phyloP scores from a whole-genome alignment of 192 early-diverging fungal genomes.

The Endogone sp. region DNA sequence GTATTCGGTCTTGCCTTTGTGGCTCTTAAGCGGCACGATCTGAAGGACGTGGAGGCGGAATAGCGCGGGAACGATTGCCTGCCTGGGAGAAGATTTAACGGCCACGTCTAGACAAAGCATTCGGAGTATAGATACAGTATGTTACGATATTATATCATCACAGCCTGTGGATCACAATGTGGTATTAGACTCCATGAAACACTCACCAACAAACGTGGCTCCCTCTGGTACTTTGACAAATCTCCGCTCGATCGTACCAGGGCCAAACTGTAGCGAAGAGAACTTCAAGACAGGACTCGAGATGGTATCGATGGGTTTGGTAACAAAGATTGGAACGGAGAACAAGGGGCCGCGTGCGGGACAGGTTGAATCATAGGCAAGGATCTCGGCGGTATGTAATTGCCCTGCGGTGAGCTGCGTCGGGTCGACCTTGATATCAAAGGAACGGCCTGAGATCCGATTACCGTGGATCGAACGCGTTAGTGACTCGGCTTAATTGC shows the following conservation, averaged over 20 bases:
- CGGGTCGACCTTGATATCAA: slow-evolving; percentile 77
- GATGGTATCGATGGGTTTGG: slow-evolving; percentile 63
- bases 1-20: slow-evolving; percentile 54
- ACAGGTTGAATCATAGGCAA: slow-evolving; percentile 73
- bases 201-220: slow-evolving; percentile 69
- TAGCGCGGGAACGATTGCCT: slow-evolving; percentile 48
- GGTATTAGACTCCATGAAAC: slow-evolving; percentile 30
- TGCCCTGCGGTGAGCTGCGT: slow-evolving; percentile 68
- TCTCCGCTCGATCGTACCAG: slow-evolving; percentile 74
- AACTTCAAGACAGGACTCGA: slow-evolving; percentile 39
- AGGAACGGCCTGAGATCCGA: slow-evolving; percentile 39
- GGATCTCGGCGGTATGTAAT: slow-evolving; percentile 74
- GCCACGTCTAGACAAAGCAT: slow-evolving; percentile 24
- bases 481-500: neutral
- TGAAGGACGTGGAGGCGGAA: slow-evolving; percentile 76
- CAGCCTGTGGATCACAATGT: too few species aligned
- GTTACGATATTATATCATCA: too few species aligned
- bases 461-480: neutral
- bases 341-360: slow-evolving; percentile 78
- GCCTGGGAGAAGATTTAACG: slow-evolving; percentile 25
- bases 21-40: slow-evolving; percentile 66
- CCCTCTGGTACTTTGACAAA: slow-evolving; percentile 81
- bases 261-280: slow-evolving; percentile 56
- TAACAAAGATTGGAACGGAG: slow-evolving; percentile 83
- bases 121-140: too few species aligned